A percentile compares a stretch with the other conserved stretches of the same genome.
Conservation (phyloP, 2,329 filamentous ascomycete genomes). For the Ophiostoma triangulosporum region DNA sequence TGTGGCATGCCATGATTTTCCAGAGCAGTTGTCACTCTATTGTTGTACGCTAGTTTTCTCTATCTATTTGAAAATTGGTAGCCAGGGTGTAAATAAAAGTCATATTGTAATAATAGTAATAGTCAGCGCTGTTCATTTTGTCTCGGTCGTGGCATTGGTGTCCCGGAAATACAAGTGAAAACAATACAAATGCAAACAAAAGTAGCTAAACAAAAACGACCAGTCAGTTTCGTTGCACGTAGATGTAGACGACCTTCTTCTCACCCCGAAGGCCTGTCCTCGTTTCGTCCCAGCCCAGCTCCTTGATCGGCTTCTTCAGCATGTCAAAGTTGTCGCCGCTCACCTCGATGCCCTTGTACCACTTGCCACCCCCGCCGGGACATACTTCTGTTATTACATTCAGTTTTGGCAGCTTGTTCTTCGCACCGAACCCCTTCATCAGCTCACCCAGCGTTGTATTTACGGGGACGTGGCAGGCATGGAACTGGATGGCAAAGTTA, state of each 20-base stretch:
- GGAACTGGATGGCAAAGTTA: slow-evolving; percentile 30
- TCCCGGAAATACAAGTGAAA: neutral
- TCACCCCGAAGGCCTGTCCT: slow-evolving; percentile 33
- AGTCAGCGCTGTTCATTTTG: neutral
- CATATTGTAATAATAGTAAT: neutral
- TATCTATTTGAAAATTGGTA: neutral
- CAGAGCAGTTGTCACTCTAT: neutral
- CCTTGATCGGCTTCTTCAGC: slow-evolving; percentile 35
- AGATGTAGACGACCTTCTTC: slow-evolving; percentile 46
- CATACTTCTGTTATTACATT: slow-evolving; percentile 45
- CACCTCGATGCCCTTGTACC: slow-evolving; percentile 43
- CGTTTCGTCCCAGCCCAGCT: slow-evolving; percentile 45
- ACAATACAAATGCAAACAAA: neutral
- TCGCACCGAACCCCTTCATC: slow-evolving; percentile 44
- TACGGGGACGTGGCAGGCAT: slow-evolving; percentile 38
- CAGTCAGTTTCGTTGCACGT: slow-evolving; percentile 37
- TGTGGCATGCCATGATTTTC: neutral
- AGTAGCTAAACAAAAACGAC: neutral
- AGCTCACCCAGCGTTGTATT: slow-evolving; percentile 41
- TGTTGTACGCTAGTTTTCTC: neutral
- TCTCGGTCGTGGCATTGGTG: neutral
- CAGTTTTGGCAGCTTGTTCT: slow-evolving; percentile 34
- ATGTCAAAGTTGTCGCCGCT: slow-evolving; percentile 34
- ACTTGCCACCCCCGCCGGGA: slow-evolving; percentile 40
- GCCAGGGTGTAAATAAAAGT: neutral